Percentiles rank a stretch among this genome's conserved stretches.
These are phyloP conservation scores for Sordaria brevicollis DNA, from an alignment of 495 filamentous ascomycete species.

Conservation along the genomic window DNA sequence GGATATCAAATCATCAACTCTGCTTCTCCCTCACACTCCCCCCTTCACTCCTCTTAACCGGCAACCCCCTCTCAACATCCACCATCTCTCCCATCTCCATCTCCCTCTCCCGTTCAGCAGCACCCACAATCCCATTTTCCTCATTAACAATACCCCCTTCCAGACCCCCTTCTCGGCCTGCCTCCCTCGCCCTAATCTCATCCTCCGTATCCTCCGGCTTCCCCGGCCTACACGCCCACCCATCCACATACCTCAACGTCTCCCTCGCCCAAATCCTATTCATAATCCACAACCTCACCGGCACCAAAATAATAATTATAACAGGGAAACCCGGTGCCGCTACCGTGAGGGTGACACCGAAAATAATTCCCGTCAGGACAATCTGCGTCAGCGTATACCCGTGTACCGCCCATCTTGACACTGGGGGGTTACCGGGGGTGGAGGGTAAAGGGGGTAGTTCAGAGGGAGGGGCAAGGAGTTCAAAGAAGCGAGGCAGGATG, in stretches of 20 bases:
- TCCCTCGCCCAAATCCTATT: slow-evolving; percentile 53
- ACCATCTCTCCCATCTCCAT: background rate
- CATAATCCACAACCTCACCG: slow-evolving; percentile 52
- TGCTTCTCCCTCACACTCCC: background rate
- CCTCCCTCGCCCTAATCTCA: background rate
- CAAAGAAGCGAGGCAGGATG: slow-evolving; percentile 52
- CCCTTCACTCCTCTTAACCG: background rate
- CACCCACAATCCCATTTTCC: background rate
- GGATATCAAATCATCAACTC: background rate
- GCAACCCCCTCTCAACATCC: background rate
- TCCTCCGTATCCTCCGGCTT: slow-evolving; percentile 45
- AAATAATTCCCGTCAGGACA: slow-evolving; percentile 48
- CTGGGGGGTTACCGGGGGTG: slow-evolving; percentile 16
- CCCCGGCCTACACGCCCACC: slow-evolving; percentile 61
- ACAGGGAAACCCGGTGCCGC: slow-evolving; percentile 58
- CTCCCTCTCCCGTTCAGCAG: background rate
- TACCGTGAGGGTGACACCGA: slow-evolving; percentile 53
- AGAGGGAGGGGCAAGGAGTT: slow-evolving; percentile 52
- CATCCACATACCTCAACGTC: slow-evolving; percentile 53
- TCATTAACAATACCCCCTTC: background rate
- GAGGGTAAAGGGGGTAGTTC: slow-evolving; percentile 51
- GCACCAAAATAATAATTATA: slow-evolving; percentile 56
- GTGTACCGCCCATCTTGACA: slow-evolving; percentile 43
- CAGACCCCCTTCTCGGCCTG: background rate
- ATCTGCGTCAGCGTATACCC: slow-evolving; percentile 54